phyloP scores from a whole-genome alignment of 805 yeast species.

The Lipomyces yamanashiensis region DNA sequence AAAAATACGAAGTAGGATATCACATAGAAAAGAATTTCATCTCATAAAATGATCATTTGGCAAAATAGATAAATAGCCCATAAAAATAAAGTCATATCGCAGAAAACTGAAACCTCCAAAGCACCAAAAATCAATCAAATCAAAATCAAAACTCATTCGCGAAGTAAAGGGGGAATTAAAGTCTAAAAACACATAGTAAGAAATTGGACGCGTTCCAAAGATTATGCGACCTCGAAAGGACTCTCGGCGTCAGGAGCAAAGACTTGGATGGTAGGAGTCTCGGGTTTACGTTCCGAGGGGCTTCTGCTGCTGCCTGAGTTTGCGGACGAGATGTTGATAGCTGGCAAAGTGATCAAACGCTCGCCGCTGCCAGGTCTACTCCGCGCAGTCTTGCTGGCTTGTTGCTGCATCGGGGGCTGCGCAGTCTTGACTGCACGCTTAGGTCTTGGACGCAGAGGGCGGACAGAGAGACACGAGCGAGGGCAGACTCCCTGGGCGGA shows the following conservation, averaged over 20 bases:
- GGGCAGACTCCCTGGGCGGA: constrained; percentile 38
- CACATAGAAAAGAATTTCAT: not conserved
- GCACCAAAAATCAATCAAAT: not conserved
- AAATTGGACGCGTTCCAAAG: not conserved
- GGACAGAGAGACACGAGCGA: constrained; percentile 31
- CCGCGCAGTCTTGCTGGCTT: not conserved
- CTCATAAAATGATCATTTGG: not conserved
- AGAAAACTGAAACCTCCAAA: not conserved
- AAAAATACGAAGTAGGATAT: not conserved
- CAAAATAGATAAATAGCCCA: not conserved
- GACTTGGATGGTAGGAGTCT: constrained; percentile 35
- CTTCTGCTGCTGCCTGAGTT: not conserved
- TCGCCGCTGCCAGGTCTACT: constrained; percentile 10
- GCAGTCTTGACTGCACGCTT: constrained; percentile 28
- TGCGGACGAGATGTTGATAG: constrained; percentile 14
- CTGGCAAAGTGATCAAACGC: constrained; percentile 18
- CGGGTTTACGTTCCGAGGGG: constrained; percentile 6
- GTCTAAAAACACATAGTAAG: not conserved
- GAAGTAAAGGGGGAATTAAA: not conserved
- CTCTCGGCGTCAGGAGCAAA: constrained; percentile 36
- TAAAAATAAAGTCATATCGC: not conserved
- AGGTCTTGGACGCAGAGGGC: constrained; percentile 35
- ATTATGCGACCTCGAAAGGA: constrained; percentile 27
- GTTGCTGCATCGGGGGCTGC: not conserved
- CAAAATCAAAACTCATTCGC: not conserved